Evolutionary conservation across 345 rosid genomes (phyloP), one percentile per base, ranked within the genome.

Genomic region (Trapa incisa): DNA sequence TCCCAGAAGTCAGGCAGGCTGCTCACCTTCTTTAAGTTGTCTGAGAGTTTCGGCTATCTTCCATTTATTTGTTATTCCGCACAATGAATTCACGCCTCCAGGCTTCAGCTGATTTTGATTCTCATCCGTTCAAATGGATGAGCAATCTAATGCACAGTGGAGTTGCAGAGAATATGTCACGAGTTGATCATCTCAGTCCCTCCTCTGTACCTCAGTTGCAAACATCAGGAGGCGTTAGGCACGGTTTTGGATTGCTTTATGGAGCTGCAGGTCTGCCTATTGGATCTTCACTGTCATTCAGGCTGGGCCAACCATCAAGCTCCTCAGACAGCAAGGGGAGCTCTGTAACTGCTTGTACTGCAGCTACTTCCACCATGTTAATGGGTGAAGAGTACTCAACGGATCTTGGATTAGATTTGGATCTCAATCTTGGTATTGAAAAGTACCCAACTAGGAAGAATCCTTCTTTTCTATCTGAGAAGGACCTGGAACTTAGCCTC

Each of bases 241-340:
- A 96, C 72, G 91, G 85, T 71, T 80, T 88, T 89, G 76, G 69
- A 74, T 73, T 81, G 72, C 71, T 91, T 61, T 77, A 77, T 71
- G 80, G 85, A 65, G 70, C 87, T 33, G 39, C 71, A 68, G 73
- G 47, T 68, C 80, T 68, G 58, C 78, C 75, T 73, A 76, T 71
- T 80, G 96, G 85, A 72, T 81, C 95, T 60, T 80, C 86, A 11
- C 81, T 94, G 69, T 85, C 87, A 50, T 94, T 95, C 53, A 85
- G 94, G 73, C 78, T 95, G 22, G 95, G 89, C 48, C 82, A 78
- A 45, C 72, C 91, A n/a, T 68, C 89, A 9, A 89, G 96, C 76
- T 91, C 99, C 62, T 91, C 99, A 15, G 96, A 95, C 71, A 89
- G 94, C 75, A 89, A 86, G 79, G 98, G 85, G 64, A 91, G 97